Evolutionary conservation across 192 early-diverging fungal species (phyloP).

Genomic region (Jimgerdemannia flammicorona): DNA sequence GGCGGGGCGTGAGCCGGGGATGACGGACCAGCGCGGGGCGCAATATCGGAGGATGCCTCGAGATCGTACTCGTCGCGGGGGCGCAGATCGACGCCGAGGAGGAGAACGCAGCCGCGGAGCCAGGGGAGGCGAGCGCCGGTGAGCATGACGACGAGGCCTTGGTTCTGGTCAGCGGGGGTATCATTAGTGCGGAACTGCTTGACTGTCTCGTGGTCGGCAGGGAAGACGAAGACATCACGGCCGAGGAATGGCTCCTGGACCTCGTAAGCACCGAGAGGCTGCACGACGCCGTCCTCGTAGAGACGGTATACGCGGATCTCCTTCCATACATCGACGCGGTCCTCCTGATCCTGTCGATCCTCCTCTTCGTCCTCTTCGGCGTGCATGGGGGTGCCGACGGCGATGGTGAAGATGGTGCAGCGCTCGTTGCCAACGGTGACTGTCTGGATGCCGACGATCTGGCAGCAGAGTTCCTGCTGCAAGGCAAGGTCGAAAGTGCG

Average conservation of each 20-base stretch:
- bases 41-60: too few species aligned
- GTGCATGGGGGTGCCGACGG: slow-evolving; percentile 13
- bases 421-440: slow-evolving; percentile 4
- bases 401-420: slow-evolving; percentile 20
- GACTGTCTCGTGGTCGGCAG: slow-evolving; percentile 1
- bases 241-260: slow-evolving; percentile 18
- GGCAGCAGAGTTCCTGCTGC: slow-evolving; percentile 23
- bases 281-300: slow-evolving; percentile 22
- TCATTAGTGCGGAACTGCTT: background rate
- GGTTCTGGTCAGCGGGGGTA: background rate
- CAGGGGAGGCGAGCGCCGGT: background rate
- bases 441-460: slow-evolving; percentile 27
- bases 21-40: too few species aligned
- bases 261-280: slow-evolving; percentile 15
- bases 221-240: slow-evolving; percentile 23
- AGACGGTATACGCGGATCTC: slow-evolving; percentile 25
- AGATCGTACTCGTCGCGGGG: too few species aligned
- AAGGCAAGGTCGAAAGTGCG: slow-evolving; percentile 25
- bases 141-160: background rate
- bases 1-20: background rate
- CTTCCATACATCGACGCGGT: slow-evolving; percentile 17
- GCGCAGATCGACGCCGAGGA: background rate
- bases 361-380: slow-evolving; percentile 13
- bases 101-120: background rate
- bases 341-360: background rate